phyloP scores from a whole-genome alignment of 208 protist species.

The Vickermania spadyakhi region DNA sequence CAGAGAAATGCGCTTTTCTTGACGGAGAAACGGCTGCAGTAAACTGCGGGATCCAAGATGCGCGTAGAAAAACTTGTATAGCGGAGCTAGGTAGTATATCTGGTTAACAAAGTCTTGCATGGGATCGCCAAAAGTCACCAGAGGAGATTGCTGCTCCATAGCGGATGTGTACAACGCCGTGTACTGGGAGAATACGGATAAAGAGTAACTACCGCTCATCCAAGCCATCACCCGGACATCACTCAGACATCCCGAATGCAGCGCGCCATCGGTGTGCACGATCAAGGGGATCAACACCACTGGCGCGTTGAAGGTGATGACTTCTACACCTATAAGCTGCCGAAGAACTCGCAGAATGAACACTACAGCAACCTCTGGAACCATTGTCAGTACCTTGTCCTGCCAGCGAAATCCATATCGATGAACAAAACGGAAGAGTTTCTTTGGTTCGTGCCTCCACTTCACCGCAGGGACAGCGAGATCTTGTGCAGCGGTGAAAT shows the following conservation, averaged over 20 bases:
- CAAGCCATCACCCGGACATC: conserved; percentile 82
- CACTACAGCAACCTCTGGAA: conserved; percentile 17
- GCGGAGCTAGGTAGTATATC: conserved; percentile 61
- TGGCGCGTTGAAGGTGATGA: conserved; percentile 84
- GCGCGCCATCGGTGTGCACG: conserved; percentile 27
- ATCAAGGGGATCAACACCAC: conserved; percentile 53
- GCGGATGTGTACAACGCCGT: not conserved
- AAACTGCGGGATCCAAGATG: conserved; percentile 64
- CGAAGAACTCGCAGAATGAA: conserved; percentile 53
- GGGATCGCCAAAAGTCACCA: not conserved
- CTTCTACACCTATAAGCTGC: conserved; percentile 70
- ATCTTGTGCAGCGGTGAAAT: conserved; percentile 21
- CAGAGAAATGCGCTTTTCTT: conserved; percentile 75
- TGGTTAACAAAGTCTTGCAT: conserved; percentile 42
- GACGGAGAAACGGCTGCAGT: conserved; percentile 74
- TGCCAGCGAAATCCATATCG: conserved; percentile 60
- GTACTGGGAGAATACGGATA: conserved; percentile 2
- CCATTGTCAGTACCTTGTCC: conserved; percentile 56
- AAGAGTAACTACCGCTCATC: conserved; percentile 28
- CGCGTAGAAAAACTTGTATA: conserved; percentile 76
- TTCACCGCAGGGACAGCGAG: not conserved
- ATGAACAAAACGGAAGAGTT: conserved; percentile 28
- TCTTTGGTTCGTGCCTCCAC: conserved; percentile 5
- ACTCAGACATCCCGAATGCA: conserved; percentile 55
- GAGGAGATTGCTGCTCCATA: not conserved